phyloP scores from a whole-genome alignment of 1,139 yeast species.

The Tardiomyces digboiensis region DNA sequence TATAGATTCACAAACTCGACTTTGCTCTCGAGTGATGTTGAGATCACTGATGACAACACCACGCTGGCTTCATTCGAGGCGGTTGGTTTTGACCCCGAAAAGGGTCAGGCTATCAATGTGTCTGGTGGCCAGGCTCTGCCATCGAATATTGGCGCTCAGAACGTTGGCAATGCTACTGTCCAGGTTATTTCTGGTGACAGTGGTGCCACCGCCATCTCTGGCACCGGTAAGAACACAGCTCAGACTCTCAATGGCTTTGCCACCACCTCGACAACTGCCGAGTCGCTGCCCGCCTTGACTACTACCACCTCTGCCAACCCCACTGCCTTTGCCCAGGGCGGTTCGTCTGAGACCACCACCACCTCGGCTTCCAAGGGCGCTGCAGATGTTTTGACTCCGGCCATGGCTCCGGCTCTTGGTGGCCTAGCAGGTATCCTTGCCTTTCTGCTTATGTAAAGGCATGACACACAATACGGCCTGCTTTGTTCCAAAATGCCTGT shows the following conservation, averaged over 20 bases:
- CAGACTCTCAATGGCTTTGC: neutral
- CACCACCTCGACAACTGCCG: neutral
- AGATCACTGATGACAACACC: slow-evolving; percentile 48
- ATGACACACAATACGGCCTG: too few species aligned
- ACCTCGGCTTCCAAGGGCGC: neutral
- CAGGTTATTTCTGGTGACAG: neutral
- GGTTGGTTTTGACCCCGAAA: slow-evolving; percentile 24
- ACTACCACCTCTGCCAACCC: neutral
- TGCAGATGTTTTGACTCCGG: neutral
- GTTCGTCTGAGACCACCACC: neutral
- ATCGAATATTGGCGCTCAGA: neutral
- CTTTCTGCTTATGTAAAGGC: neutral
- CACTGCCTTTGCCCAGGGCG: neutral
- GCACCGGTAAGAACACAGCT: neutral
- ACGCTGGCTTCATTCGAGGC: slow-evolving; percentile 51
- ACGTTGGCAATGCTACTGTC: neutral
- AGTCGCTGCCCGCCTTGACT: neutral
- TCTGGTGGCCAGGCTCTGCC: neutral
- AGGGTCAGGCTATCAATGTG: neutral
- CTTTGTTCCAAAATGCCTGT: too few species aligned
- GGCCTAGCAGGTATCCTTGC: neutral
- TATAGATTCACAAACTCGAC: slow-evolving; percentile 52
- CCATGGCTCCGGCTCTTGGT: neutral
- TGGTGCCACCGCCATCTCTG: neutral
- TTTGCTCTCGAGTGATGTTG: slow-evolving; percentile 38